phyloP scores from a whole-genome alignment of 2,329 filamentous ascomycete genomes.

The Fusarium armeniacum region DNA sequence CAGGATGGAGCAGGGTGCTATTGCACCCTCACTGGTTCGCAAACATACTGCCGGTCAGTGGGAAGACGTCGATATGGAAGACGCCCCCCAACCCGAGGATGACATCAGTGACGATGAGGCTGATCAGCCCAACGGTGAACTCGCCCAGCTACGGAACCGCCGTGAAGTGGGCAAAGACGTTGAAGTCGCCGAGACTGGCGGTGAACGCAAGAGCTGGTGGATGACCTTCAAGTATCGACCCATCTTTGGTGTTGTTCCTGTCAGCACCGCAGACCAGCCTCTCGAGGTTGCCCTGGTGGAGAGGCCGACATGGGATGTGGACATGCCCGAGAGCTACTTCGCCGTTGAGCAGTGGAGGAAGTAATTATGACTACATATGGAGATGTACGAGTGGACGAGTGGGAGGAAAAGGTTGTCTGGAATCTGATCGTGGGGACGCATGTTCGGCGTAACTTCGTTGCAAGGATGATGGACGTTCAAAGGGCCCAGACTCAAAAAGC shows the following conservation, averaged over 20 bases:
- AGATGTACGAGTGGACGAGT: background rate
- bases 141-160: constrained; percentile 54
- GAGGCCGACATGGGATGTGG: constrained; percentile 85
- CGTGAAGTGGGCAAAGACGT: constrained; percentile 40
- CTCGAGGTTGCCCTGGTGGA: constrained; percentile 91
- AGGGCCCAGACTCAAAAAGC: constrained; percentile 23
- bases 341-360: constrained; percentile 68
- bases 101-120: constrained; percentile 58
- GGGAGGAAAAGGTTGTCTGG: constrained; percentile 8
- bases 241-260: constrained; percentile 79
- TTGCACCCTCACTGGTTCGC: constrained; percentile 61
- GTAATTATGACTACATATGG: constrained; percentile 37
- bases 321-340: constrained; percentile 79
- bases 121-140: constrained; percentile 53
- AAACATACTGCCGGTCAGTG: constrained; percentile 59
- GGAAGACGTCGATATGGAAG: constrained; percentile 58
- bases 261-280: constrained; percentile 57
- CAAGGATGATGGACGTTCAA: constrained; percentile 29
- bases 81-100: constrained; percentile 54
- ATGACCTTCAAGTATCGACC: constrained; percentile 93
- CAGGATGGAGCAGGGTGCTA: constrained; percentile 63
- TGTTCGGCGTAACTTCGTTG: constrained; percentile 13
- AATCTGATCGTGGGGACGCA: constrained; percentile 15
- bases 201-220: constrained; percentile 70
- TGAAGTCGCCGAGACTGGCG: constrained; percentile 44